Base-by-base conservation (phyloP, 2,329 filamentous ascomycete genomes). In the Peltaster fructicola region DNA sequence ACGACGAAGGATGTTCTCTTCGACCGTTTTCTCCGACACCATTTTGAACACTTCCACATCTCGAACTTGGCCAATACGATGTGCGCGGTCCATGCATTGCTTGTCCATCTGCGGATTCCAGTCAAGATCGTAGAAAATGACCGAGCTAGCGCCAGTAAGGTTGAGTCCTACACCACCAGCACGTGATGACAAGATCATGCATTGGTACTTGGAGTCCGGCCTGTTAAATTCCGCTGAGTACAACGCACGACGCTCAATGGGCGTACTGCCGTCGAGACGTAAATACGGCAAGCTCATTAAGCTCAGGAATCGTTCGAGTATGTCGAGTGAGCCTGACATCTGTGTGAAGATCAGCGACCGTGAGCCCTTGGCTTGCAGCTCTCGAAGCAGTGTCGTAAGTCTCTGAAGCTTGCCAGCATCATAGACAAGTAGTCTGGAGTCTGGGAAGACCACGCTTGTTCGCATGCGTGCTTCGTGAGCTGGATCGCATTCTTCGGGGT, bases 31-130 rank as follows among this genome's bases (percentile, higher is more conserved):
- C 36, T 63, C 59, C 31, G 46, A 52, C 27, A 63, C 59, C 37
- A 63, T 59, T 30, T 61, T 81, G 55, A 95, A 98, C 30, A 98
- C 95, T 50, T 95, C 85, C 15, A 98, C 88, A 47, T 98, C 88
- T 15, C 88, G 74, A 1, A 88, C 95, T 51, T 98, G 88, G 2
- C 88, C 88, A 38, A 98, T 98, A 37, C 88, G 80, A 54, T 98
- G 88, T 42, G 81, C 90, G 41, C 88, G 71, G 49, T 98, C 90
- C 54, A 98, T 90, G 43, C 88, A 98, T 52, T 98, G 88, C 52
- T 92, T 92, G 57, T 98, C 88, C 88, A 98, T 98, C 25, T 90
- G 88, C 0, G 88, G 88, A 43, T 98, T 98, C 90, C 90, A 98
- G 48, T 98, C 88, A 31, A 95, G 73, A 44, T 98, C 88, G 53